Evolutionary conservation across 208 protist genomes (phyloP), one percentile per base, ranked within the genome.

Genomic region (Crithidia acanthocephali): DNA sequence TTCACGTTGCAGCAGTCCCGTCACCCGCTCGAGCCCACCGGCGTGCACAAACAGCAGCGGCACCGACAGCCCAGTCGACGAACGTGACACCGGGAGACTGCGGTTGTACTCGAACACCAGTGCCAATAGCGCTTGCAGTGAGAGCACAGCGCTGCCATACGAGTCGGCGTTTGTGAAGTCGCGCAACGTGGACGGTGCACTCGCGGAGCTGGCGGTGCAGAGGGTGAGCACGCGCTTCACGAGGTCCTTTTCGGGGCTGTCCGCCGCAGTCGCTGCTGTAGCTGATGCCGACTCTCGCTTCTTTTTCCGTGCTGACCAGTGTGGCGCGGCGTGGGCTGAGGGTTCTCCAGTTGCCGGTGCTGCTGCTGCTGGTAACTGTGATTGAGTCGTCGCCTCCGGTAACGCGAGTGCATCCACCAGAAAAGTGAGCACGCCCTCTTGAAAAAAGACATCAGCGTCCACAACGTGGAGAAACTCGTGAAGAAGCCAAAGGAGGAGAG

Each of bases 71-170:
- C 59, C 68, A 15, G 30, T 33, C 2, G 45, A 67, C 15, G 60
- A 44, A 15, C 37, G 23, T 16, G 50, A 7, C 15, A 42, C 27
- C 2, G 28, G 27, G 6, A 52, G 35, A 13, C 52, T 42, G 7
- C 55, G 33, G 32, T 87, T 86, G 71, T 83, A 56, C 32, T 60
- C 51, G 50, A 90, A 85, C 57, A 82, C 50, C 37, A 90, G 71
- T 4, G 69, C 56, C 3, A 84, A 62, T 30, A 87, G 56, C 22
- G 68, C 52, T 18, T 48, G 55, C 42, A 87, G 56, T 0, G 79
- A 42, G 2, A 85, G 45, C 7, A 75, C 50, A 8, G 65, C 50
- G 30, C 37, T 53, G 57, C 27, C 48, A 1, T 25, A 35, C 45
- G 42, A 33, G 6, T 28, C 2, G 47, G 59, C 13, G 37, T 13